Evolutionary conservation across 495 filamentous ascomycete genomes (phyloP), one percentile per base, ranked within the genome.

Genomic region (Cladorrhinum samala): DNA sequence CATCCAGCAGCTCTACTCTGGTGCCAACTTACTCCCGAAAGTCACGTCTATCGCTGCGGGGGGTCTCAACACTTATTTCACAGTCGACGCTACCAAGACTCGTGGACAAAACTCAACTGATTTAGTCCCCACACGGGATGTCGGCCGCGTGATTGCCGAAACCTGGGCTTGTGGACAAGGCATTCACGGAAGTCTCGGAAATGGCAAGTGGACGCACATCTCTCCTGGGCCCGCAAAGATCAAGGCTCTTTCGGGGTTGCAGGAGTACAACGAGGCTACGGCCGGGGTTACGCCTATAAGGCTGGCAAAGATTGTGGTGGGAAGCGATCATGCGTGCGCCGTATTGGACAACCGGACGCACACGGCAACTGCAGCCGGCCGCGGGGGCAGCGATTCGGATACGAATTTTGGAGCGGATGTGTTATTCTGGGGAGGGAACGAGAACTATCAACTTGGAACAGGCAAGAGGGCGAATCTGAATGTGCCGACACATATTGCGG

Each of bases 381-480:
- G 68, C 9, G 61, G 73, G 5, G 63, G 70, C 6, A 75, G 72
- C 9, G 73, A 73, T 3, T 80, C 83, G 45, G 84, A 89, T 53
- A 86, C 82, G 3, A 86, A 89, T 57, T 95, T 80, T 76, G 92
- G 92, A 46, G 82, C 83, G 8, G 93, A 97, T 67, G 83, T 87
- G 2, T 64, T 96, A 5, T 94, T 85, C 79, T 98, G 91, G 88
- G 93, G 93, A 57, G 88, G 87, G 36, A 98, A 96, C 61, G 92
- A 98, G 71, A 78, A 82, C 56, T 95, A 87, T 63, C 93, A 98
- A 64, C 79, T 98, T 16, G 93, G 93, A 3, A 96, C 86, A 3
- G 92, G 93, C 33, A 92, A 83, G 74, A 72, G 91, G 54, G 95
- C 81, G 61, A 97, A 98, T 62, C 57, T 82, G 5, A 71, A 77